Base-by-base conservation (phyloP, 1,284 basidiomycete genomes). In the Limonomyces culmigenus region DNA sequence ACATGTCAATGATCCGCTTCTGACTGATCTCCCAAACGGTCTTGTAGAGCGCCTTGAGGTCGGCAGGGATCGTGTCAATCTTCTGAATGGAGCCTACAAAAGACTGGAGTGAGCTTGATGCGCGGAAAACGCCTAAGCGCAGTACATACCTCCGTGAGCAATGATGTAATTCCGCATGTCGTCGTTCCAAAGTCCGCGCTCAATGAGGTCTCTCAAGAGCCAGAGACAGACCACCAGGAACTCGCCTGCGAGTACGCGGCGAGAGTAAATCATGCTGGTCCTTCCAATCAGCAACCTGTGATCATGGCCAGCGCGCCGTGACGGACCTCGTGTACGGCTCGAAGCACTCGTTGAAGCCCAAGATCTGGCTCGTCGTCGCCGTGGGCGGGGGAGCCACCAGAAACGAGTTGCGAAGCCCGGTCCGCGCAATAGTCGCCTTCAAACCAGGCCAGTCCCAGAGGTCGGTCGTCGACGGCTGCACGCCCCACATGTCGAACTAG, bases 151-250 rank as follows among this genome's bases (percentile, higher is more conserved):
- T 50, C 91, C 84, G 61, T 95, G 83, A 5, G 95, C 95, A 47
- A 99, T 98, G 59, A 98, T 89, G 66, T 86, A 81, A 63, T 97
- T 95, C 73, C 96, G 96, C 93, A 98, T 98, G 51, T 86, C 75
- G 50, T 99, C 93, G 53, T 96, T 75, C 95, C 95, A 99, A 12
- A 98, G 72, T 32, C 81, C 81, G 40, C 81, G 83, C 51, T 95
- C 88, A 49, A 98, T 93, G 39, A 99, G 79, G 50, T 98, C 95
- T 41, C 89, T 80, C 13, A 98, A 72, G 36, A 99, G 70, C 95
- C 95, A 98, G 0, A 93, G 95, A 64, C 91, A 95, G 43, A 97
- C 93, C 42, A 98, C 76, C 59, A 97, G 93, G 84, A 98, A 99
- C 65, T 99, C 95, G 39, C 95, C 95, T 29, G 95, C 92, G 32